These are phyloP conservation scores for Manihot esculenta DNA, from an alignment of 441 rosid species.

Conservation along the genomic window DNA sequence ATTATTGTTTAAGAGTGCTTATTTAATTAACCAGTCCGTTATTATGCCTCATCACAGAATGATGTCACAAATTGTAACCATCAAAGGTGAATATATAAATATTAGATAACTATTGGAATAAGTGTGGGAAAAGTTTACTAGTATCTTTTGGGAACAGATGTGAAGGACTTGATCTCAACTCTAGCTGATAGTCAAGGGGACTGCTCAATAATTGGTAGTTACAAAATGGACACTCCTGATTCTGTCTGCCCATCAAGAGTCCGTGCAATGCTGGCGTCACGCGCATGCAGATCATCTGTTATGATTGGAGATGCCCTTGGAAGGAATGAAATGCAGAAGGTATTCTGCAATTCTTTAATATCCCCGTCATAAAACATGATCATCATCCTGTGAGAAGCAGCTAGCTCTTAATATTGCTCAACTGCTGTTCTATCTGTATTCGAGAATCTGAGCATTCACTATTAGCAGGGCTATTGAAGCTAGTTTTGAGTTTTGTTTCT, in stretches of 20 bases:
- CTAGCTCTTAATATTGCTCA: background rate
- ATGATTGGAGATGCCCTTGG: conserved; percentile 91
- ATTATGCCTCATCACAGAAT: conserved; percentile 4
- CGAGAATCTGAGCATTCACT: background rate
- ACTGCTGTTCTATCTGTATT: background rate
- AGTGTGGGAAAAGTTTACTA: background rate
- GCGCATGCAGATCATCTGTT: conserved; percentile 90
- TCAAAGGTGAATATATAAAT: background rate
- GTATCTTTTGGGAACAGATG: conserved; percentile 51
- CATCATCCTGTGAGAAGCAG: background rate
- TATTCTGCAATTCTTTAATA: conserved; percentile 18
- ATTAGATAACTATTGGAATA: background rate
- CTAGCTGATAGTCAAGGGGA: conserved; percentile 82
- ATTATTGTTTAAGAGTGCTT: background rate
- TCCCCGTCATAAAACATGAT: background rate
- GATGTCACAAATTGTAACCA: conserved; percentile 1
- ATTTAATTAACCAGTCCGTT: background rate
- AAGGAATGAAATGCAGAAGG: conserved; percentile 88
- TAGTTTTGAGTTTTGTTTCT: background rate
- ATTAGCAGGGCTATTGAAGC: background rate
- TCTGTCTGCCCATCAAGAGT: conserved; percentile 94
- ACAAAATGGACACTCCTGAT: conserved; percentile 65
- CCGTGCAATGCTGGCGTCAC: conserved; percentile 86
- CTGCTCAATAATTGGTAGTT: conserved; percentile 72
- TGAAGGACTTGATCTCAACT: conserved; percentile 84